Percentiles rank a stretch among this genome's conserved stretches.
These are phyloP conservation scores for Graphilbum ipis-grandicollis DNA, from an alignment of 2,329 filamentous ascomycete species.

Conservation along the genomic window DNA sequence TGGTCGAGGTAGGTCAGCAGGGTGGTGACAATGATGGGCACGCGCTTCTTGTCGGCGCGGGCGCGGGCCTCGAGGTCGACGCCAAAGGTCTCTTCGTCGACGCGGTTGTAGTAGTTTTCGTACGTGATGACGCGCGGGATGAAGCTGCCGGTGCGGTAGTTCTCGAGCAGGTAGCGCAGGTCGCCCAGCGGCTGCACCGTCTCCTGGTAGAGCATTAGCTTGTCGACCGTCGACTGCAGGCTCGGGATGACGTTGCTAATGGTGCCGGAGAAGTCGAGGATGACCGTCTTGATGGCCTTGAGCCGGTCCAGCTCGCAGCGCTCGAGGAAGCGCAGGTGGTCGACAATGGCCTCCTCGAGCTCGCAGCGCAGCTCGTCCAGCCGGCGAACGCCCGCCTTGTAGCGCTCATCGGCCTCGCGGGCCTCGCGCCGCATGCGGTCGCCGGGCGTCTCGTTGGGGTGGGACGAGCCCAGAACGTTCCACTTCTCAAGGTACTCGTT, in stretches of 20 bases:
- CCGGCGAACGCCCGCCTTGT: slow-evolving; percentile 72
- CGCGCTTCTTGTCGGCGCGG: slow-evolving; percentile 84
- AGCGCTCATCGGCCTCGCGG: slow-evolving; percentile 77
- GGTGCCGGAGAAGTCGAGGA: slow-evolving; percentile 91
- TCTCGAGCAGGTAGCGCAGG: slow-evolving; percentile 85
- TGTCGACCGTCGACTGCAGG: slow-evolving; percentile 86
- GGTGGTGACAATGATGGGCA: slow-evolving; percentile 80
- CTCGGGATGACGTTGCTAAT: slow-evolving; percentile 97
- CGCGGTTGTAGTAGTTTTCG: slow-evolving; percentile 98
- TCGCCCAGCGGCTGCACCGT: slow-evolving; percentile 90
- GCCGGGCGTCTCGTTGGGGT: slow-evolving; percentile 84
- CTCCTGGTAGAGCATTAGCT: slow-evolving; percentile 98
- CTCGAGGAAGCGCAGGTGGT: slow-evolving; percentile 90
- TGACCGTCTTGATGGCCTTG: slow-evolving; percentile 95
- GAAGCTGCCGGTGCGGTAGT: slow-evolving; percentile 88
- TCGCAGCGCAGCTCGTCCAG: slow-evolving; percentile 84
- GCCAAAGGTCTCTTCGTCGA: slow-evolving; percentile 94
- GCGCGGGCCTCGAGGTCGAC: slow-evolving; percentile 94
- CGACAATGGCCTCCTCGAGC: slow-evolving; percentile 85
- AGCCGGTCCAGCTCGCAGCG: slow-evolving; percentile 90
- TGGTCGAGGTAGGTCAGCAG: slow-evolving; percentile 91
- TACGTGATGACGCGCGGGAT: slow-evolving; percentile 82
- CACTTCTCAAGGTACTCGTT: slow-evolving; percentile 82
- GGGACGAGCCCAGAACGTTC: slow-evolving; percentile 78
- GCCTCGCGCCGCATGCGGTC: slow-evolving; percentile 81